These are phyloP conservation scores for Canavalia gladiata DNA, from an alignment of 306 rosid genomes.

Conservation along the genomic window DNA sequence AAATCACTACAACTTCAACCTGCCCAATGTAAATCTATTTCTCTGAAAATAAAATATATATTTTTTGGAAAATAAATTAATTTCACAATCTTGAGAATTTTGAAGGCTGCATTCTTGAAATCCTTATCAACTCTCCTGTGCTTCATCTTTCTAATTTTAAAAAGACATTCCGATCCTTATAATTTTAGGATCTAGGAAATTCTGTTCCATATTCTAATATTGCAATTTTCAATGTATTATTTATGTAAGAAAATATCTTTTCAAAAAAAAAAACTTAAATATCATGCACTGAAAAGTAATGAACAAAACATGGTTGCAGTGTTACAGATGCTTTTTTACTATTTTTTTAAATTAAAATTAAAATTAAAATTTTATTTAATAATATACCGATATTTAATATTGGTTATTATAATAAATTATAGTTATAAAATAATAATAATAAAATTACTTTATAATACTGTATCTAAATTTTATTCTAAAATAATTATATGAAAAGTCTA, in stretches of 20 bases:
- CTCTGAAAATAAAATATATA: too few species aligned
- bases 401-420: too few species aligned
- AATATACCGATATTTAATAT: too few species aligned
- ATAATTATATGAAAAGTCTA: too few species aligned
- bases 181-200: background rate
- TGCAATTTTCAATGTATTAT: background rate
- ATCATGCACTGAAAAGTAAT: too few species aligned
- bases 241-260: background rate
- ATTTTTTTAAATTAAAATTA: too few species aligned
- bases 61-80: background rate
- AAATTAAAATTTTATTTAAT: too few species aligned
- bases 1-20: background rate
- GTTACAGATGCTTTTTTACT: too few species aligned
- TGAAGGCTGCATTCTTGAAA: background rate
- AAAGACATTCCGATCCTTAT: background rate
- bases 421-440: background rate
- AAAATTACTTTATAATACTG: too few species aligned
- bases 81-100: background rate
- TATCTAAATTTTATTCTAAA: too few species aligned
- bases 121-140: background rate
- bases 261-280: background rate
- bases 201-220: background rate
- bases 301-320: too few species aligned
- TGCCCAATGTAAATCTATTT: background rate
- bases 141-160: background rate